Percentiles rank a stretch among this genome's conserved stretches.
These are phyloP conservation scores for Rhinocladiella similis DNA, from an alignment of 2,329 filamentous ascomycete genomes.

Conservation along the genomic window DNA sequence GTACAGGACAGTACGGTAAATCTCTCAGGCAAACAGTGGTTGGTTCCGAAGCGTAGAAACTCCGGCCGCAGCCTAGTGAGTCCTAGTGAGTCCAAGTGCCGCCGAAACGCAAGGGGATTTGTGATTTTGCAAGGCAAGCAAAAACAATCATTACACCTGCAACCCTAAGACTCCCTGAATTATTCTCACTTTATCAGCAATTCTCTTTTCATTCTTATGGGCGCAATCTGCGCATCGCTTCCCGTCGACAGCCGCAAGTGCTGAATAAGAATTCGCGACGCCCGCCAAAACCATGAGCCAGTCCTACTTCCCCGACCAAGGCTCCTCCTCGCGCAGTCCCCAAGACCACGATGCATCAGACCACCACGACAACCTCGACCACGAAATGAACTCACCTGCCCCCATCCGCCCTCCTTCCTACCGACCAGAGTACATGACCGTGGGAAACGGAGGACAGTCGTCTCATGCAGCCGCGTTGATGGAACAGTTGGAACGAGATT, in stretches of 20 bases:
- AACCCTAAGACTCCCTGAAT: too few relatives aligned
- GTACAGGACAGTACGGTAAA: too few relatives aligned
- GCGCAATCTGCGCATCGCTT: neutral
- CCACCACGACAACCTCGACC: conserved; percentile 9
- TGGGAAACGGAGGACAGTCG: conserved; percentile 78
- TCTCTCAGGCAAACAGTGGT: too few relatives aligned
- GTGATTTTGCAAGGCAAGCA: too few relatives aligned
- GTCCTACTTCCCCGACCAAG: conserved; percentile 11
- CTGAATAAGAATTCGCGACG: neutral
- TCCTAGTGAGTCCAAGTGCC: neutral
- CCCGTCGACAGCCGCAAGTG: neutral
- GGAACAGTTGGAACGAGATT: conserved; percentile 80
- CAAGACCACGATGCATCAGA: conserved; percentile 3
- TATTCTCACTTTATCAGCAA: neutral
- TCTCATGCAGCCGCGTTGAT: conserved; percentile 79
- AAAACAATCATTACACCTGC: too few relatives aligned
- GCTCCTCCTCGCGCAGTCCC: conserved; percentile 12
- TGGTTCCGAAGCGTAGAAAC: neutral
- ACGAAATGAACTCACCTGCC: conserved; percentile 16
- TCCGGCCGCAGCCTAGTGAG: neutral
- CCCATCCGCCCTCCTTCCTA: conserved; percentile 13
- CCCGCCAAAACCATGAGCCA: conserved; percentile 19
- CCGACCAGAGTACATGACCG: conserved; percentile 76
- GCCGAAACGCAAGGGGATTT: too few relatives aligned
- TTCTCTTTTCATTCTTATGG: conserved; percentile 5